Percentiles rank a stretch among this genome's conserved stretches.
These are phyloP conservation scores for Coemansia sp. DNA, from an alignment of 192 early-diverging fungal genomes.

Conservation along the genomic window DNA sequence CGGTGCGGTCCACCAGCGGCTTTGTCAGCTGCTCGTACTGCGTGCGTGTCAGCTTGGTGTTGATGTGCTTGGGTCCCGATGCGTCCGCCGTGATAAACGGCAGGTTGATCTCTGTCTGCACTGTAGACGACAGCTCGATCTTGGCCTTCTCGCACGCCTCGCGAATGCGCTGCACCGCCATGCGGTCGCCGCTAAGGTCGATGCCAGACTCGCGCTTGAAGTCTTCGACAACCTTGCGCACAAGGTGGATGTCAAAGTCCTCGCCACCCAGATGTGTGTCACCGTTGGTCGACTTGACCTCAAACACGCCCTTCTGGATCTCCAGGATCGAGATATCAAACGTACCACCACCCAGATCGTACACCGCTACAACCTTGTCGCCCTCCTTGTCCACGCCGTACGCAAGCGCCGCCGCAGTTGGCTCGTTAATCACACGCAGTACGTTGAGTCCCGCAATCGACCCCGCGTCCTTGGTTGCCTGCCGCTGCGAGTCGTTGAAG, in stretches of 20 bases:
- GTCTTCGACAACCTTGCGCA: slow-evolving; percentile 75
- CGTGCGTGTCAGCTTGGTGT: slow-evolving; percentile 87
- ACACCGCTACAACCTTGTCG: slow-evolving; percentile 92
- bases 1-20: slow-evolving; percentile 81
- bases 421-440: slow-evolving; percentile 98
- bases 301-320: slow-evolving; percentile 97
- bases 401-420: slow-evolving; percentile 95
- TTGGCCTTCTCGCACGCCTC: slow-evolving; percentile 99
- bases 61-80: slow-evolving; percentile 97
- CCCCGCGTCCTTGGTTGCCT: slow-evolving; percentile 97
- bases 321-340: slow-evolving; percentile 99
- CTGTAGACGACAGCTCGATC: slow-evolving; percentile 94
- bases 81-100: slow-evolving; percentile 85
- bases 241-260: slow-evolving; percentile 72
- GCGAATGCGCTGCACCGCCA: slow-evolving; percentile 96
- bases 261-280: slow-evolving; percentile 86
- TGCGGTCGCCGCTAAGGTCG: slow-evolving; percentile 83
- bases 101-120: slow-evolving; percentile 95
- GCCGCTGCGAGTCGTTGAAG: slow-evolving; percentile 97
- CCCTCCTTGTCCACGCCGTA: slow-evolving; percentile 96
- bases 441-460: slow-evolving; percentile 90
- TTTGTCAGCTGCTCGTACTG: slow-evolving; percentile 85
- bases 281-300: slow-evolving; percentile 98
- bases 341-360: slow-evolving; percentile 98
- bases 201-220: slow-evolving; percentile 93